Conservation (phyloP, 176 grass and related monocot genomes). For the Miscanthus lutarioriparius region DNA sequence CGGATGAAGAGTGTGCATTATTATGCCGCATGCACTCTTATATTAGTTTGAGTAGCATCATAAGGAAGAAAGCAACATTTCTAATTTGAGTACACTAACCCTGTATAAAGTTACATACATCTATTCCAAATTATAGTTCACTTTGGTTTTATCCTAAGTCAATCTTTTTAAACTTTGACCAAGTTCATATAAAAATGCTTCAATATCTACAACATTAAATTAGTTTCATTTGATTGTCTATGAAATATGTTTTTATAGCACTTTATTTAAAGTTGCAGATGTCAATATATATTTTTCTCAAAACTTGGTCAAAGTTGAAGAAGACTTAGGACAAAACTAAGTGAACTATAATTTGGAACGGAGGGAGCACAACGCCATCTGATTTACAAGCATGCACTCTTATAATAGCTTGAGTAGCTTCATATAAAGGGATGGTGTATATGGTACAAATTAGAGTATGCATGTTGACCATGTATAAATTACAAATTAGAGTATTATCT, state of each 20-base stretch:
- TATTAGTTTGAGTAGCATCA: not conserved
- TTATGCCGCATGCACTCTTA: not conserved
- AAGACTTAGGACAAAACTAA: too few species aligned
- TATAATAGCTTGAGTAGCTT: not conserved
- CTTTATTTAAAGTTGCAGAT: too few species aligned
- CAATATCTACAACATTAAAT: not conserved
- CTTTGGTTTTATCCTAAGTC: not conserved
- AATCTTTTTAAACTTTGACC: not conserved
- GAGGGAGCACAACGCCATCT: not conserved
- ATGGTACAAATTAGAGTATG: too few species aligned
- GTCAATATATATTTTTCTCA: too few species aligned
- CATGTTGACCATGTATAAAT: not conserved
- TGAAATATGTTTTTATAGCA: not conserved
- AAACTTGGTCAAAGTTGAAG: too few species aligned
- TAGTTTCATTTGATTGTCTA: not conserved
- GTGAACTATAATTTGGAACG: not conserved
- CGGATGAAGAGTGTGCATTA: not conserved
- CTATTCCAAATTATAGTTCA: not conserved
- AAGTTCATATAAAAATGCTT: not conserved
- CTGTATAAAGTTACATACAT: not conserved
- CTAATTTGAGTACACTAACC: not conserved
- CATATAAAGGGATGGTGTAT: too few species aligned
- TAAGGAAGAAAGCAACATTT: not conserved
- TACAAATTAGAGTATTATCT: not conserved
- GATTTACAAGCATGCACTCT: not conserved